Evolutionary conservation across 441 rosid species (phyloP).

Genomic region (Raphanus hybrid): DNA sequence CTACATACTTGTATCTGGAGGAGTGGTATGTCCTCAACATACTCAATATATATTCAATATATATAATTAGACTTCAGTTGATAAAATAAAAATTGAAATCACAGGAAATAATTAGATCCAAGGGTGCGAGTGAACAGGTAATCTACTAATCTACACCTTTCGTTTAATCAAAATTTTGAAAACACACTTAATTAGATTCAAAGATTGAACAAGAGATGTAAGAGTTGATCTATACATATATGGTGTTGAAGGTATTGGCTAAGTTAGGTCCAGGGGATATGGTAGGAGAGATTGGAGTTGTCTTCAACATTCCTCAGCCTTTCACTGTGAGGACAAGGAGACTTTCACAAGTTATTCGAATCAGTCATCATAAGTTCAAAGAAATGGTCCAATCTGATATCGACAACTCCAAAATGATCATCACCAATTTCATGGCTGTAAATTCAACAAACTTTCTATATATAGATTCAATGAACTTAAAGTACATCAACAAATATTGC

Average conservation of each 20-base stretch:
- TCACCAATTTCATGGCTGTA: constrained; percentile 41
- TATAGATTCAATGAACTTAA: background rate
- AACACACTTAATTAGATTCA: constrained; percentile 3
- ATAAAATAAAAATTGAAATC: constrained; percentile 23
- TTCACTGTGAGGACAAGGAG: constrained; percentile 80
- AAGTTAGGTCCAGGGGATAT: constrained; percentile 73
- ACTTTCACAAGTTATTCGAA: constrained; percentile 86
- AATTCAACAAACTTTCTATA: background rate
- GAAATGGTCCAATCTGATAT: constrained; percentile 41
- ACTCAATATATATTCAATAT: constrained; percentile 6
- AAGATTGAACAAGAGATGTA: background rate
- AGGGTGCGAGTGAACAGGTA: constrained; percentile 87
- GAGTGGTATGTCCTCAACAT: constrained; percentile 60
- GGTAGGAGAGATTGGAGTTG: constrained; percentile 92
- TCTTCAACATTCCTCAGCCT: constrained; percentile 93
- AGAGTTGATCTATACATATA: background rate
- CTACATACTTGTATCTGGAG: constrained; percentile 87
- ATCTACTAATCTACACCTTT: background rate
- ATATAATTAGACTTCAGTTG: constrained; percentile 27
- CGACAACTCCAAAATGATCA: constrained; percentile 41
- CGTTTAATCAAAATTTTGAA: background rate
- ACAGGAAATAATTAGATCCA: constrained; percentile 80
- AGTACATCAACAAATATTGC: background rate
- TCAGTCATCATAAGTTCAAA: constrained; percentile 64
- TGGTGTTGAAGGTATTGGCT: constrained; percentile 55